These are phyloP conservation scores for Auricularia heimuer DNA, from an alignment of 768 basidiomycete species.

Conservation along the genomic window DNA sequence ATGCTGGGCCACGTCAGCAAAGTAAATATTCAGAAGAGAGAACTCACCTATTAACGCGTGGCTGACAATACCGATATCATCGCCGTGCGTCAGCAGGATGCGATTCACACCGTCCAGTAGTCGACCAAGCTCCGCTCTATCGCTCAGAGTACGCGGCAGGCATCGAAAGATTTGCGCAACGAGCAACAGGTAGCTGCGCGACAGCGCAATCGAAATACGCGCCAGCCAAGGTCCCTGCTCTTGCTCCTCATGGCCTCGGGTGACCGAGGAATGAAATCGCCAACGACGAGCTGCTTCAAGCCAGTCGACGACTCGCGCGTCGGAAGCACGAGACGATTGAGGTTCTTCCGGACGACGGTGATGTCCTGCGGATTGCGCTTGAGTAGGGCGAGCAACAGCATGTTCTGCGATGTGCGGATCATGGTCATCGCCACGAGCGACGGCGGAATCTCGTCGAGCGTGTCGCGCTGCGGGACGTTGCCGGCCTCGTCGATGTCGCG, in stretches of 20 bases:
- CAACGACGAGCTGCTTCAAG: conserved; percentile 27
- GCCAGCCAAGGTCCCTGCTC: conserved; percentile 18
- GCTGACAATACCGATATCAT: conserved; percentile 68
- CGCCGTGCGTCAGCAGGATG: conserved; percentile 55
- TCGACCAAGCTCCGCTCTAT: conserved; percentile 54
- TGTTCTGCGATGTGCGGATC: conserved; percentile 62
- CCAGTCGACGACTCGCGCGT: conserved; percentile 25
- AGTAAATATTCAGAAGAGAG: conserved; percentile 1
- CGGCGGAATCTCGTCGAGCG: conserved; percentile 28
- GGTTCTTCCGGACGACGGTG: conserved; percentile 53
- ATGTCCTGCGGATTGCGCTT: conserved; percentile 60
- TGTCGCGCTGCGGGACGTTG: conserved; percentile 10
- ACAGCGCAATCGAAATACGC: conserved; percentile 49
- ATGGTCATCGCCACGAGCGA: conserved; percentile 46
- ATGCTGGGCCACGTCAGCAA: conserved; percentile 30
- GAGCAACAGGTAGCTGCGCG: conserved; percentile 59
- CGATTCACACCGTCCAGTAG: conserved; percentile 64
- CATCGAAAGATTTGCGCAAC: conserved; percentile 62
- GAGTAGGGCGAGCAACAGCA: conserved; percentile 54
- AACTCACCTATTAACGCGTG: conserved; percentile 63
- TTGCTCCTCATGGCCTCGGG: conserved; percentile 1
- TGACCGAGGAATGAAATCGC: conserved; percentile 39
- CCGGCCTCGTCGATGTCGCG: conserved; percentile 20
- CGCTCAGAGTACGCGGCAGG: conserved; percentile 61
- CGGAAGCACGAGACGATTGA: conserved; percentile 52